These are phyloP conservation scores for Neonectria punicea DNA, from an alignment of 2,329 filamentous ascomycete genomes.

Conservation along the genomic window DNA sequence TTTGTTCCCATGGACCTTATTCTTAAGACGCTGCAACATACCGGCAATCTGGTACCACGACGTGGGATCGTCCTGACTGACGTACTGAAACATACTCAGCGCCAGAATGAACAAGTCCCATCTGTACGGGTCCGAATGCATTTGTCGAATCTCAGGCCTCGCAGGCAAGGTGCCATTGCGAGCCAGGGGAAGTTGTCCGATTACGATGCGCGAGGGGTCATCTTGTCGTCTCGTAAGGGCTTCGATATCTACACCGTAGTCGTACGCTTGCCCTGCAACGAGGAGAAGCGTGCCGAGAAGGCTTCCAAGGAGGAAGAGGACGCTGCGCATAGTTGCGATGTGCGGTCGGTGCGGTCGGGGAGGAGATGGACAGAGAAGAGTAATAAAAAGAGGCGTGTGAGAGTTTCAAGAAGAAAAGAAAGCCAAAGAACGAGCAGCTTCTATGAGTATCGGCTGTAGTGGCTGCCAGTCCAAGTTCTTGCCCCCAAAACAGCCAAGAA, in stretches of 20 bases:
- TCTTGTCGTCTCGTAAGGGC: constrained; percentile 54
- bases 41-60: constrained; percentile 86
- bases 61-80: constrained; percentile 68
- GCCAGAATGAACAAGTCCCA: constrained; percentile 84
- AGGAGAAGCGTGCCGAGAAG: constrained; percentile 22
- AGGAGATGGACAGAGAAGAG: neutral
- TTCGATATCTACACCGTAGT: constrained; percentile 61
- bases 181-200: constrained; percentile 54
- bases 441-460: neutral
- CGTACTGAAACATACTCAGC: constrained; percentile 76
- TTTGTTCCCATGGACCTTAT: neutral
- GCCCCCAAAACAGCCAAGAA: constrained; percentile 7
- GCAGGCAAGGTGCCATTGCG: constrained; percentile 54
- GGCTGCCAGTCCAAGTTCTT: neutral
- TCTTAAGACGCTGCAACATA: constrained; percentile 50
- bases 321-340: constrained; percentile 27
- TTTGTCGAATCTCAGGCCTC: constrained; percentile 74
- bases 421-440: neutral
- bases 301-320: constrained; percentile 21
- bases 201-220: constrained; percentile 51
- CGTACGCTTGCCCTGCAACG: constrained; percentile 50
- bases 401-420: neutral
- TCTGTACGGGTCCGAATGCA: constrained; percentile 71
- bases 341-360: neutral
- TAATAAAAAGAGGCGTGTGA: neutral